phyloP scores from a whole-genome alignment of 176 grass and related monocot species.

The Calamus simplicifolius region DNA sequence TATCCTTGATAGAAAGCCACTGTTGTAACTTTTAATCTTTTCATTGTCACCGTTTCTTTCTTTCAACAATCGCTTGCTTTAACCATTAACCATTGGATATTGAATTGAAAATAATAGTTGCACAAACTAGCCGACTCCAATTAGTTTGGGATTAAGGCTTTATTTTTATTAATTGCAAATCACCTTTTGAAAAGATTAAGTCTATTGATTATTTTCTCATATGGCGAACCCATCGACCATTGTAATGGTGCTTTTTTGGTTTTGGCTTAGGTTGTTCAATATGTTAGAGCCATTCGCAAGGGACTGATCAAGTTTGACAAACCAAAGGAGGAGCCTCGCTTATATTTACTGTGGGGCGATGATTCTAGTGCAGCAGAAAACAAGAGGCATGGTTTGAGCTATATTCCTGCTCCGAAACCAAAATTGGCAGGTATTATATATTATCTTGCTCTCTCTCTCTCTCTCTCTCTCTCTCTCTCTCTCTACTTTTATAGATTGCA shows the following conservation, averaged over 20 bases:
- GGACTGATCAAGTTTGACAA: conserved; percentile 89
- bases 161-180: background rate
- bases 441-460: background rate
- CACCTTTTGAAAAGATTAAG: background rate
- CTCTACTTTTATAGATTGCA: no score
- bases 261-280: conserved; percentile 30
- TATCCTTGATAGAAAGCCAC: no score
- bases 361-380: conserved; percentile 67
- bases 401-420: conserved; percentile 87
- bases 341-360: conserved; percentile 87
- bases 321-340: conserved; percentile 58
- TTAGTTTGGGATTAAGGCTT: background rate
- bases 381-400: conserved; percentile 77
- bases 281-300: conserved; percentile 79
- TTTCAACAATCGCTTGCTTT: no score
- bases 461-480: background rate
- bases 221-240: conserved; percentile 8
- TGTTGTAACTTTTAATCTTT: no score
- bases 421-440: conserved; percentile 68
- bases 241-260: background rate
- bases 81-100: no score
- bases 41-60: no score
- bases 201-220: background rate
- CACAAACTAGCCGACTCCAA: no score
- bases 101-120: no score